Percentiles rank a stretch among this genome's conserved stretches.
Conservation (phyloP, 2,329 filamentous ascomycete species). For the Whalleya microplaca region DNA sequence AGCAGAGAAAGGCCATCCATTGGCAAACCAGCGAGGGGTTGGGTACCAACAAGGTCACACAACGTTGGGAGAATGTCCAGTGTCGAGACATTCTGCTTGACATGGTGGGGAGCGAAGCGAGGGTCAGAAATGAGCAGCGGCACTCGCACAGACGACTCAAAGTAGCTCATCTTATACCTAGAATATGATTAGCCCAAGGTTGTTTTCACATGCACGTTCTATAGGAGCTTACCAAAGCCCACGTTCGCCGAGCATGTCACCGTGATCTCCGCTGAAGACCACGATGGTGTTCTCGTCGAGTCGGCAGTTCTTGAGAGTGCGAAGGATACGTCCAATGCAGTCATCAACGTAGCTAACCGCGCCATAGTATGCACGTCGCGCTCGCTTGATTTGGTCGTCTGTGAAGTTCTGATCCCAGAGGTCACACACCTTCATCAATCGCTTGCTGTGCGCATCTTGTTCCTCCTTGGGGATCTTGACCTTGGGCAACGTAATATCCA, state of each 20-base stretch:
- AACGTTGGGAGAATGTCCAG: slow-evolving; percentile 89
- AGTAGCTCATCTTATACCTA: slow-evolving; percentile 94
- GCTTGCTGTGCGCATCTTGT: slow-evolving; percentile 85
- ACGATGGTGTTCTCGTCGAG: slow-evolving; percentile 86
- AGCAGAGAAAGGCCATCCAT: slow-evolving; percentile 84
- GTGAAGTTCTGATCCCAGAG: slow-evolving; percentile 83
- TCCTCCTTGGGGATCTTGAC: slow-evolving; percentile 78
- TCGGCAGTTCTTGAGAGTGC: slow-evolving; percentile 76
- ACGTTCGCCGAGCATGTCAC: slow-evolving; percentile 93
- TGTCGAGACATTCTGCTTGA: slow-evolving; percentile 85
- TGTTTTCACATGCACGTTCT: not conserved
- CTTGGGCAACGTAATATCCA: slow-evolving; percentile 83
- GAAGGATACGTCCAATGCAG: slow-evolving; percentile 81
- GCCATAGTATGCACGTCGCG: slow-evolving; percentile 87
- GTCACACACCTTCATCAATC: slow-evolving; percentile 84
- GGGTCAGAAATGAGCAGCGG: slow-evolving; percentile 86
- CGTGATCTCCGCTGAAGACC: slow-evolving; percentile 91
- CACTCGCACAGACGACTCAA: slow-evolving; percentile 87
- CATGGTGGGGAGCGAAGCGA: slow-evolving; percentile 73
- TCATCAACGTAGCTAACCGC: slow-evolving; percentile 94
- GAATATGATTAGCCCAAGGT: slow-evolving; percentile 4
- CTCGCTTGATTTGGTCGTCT: slow-evolving; percentile 83
- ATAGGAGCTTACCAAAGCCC: slow-evolving; percentile 68
- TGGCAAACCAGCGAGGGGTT: slow-evolving; percentile 71
- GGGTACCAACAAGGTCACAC: slow-evolving; percentile 77